Evolutionary conservation across 176 grass and related monocot species (phyloP), one percentile per base, ranked within the genome.

Genomic region (Phyllostachys edulis): DNA sequence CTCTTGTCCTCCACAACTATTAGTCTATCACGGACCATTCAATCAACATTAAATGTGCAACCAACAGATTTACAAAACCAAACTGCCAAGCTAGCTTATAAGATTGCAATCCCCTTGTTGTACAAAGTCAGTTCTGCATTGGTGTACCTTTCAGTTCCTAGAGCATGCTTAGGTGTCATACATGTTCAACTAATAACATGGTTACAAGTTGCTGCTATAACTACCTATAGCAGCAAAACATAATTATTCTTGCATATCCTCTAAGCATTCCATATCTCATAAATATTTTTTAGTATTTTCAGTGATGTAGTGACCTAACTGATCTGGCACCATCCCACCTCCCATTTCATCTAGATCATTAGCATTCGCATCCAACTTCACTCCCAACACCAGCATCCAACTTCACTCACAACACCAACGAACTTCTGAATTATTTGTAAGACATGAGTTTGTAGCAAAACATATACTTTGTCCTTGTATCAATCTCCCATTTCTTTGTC

Each of bases 211-310:
- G n/a, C n/a, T n/a, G n/a, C n/a, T n/a, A n/a, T n/a, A n/a, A n/a
- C n/a, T 21, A 85, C 51, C 8, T 23, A 40, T 42, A 39, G 69
- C 36, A 32, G 63, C 54, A 76, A 63, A 71, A 11, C 29, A 47
- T 27, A 64, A 77, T 1, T 76, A 62, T 46, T 77, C 60, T 60
- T 4, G 46, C 24, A 55, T 21, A 63, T 47, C 47, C 49, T 83
- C 60, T 41, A 34, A 82, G 63, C n/a, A 65, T 23, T 78, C 78
- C 4, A 42, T 40, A 66, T 71, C 55, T 82, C 79, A 29, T 29
- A 29, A 29, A 29, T 1, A 29, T 29, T 29, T 29, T 29, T 29
- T 1, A 29, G 29, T 29, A 29, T 29, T 29, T 29, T 29, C 21
- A 89, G 60, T 32, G 21, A 23, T 46, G 13, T 45, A 73, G 66